phyloP scores from a whole-genome alignment of 1,139 yeast genomes.

The Candida sp. region DNA sequence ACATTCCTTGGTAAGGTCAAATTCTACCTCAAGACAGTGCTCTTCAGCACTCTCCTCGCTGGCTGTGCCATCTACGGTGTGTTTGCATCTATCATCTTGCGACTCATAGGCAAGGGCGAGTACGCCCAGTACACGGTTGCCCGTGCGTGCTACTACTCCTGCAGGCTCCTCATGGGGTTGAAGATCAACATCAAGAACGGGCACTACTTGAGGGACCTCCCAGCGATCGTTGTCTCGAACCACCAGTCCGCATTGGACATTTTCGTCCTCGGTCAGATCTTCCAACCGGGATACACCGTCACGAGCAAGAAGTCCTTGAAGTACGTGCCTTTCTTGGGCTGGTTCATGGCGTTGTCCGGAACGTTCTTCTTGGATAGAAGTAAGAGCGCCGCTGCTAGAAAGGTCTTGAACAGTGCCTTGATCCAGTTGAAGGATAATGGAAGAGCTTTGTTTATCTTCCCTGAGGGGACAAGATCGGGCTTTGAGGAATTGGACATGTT shows the following conservation, averaged over 20 bases:
- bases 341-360: slow-evolving; percentile 93
- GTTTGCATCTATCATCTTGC: slow-evolving; percentile 67
- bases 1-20: slow-evolving; percentile 23
- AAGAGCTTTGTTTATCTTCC: slow-evolving; percentile 84
- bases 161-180: slow-evolving; percentile 68
- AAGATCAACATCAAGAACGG: slow-evolving; percentile 68
- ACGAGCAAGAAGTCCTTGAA: slow-evolving; percentile 89
- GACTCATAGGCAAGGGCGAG: slow-evolving; percentile 74
- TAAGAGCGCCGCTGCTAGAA: slow-evolving; percentile 76
- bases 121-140: slow-evolving; percentile 93
- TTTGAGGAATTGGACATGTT: slow-evolving; percentile 67
- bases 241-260: slow-evolving; percentile 94
- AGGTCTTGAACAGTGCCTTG: slow-evolving; percentile 74
- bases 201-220: slow-evolving; percentile 55
- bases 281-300: slow-evolving; percentile 90
- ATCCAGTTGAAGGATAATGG: slow-evolving; percentile 58
- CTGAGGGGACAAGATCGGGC: slow-evolving; percentile 95
- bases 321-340: slow-evolving; percentile 91
- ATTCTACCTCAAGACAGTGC: slow-evolving; percentile 57
- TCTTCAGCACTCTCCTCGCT: slow-evolving; percentile 57
- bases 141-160: slow-evolving; percentile 68
- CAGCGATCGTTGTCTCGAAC: slow-evolving; percentile 86
- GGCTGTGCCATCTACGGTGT: slow-evolving; percentile 79
- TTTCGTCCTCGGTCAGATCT: slow-evolving; percentile 75
- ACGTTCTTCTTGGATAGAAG: slow-evolving; percentile 89